Evolutionary conservation across 371 early-diverging fungal genomes (phyloP).

Genomic region (Dichotomocladium elegans): DNA sequence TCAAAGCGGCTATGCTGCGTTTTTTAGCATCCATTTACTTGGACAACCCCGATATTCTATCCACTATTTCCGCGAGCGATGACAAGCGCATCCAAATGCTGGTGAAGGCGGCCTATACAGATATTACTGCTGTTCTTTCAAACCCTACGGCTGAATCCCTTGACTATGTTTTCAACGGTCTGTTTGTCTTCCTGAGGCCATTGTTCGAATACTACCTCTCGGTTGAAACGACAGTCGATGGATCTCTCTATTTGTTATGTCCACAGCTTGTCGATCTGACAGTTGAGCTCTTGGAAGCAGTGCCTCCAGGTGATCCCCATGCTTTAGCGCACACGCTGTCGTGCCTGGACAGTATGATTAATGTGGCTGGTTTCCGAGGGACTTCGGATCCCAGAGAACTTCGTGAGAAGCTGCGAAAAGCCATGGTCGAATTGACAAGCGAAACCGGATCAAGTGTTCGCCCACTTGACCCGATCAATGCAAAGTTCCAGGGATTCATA

Average conservation of each 20-base stretch:
- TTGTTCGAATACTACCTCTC: constrained; percentile 29
- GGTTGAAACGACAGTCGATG: constrained; percentile 18
- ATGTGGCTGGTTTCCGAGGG: constrained; percentile 29
- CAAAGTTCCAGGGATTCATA: constrained; percentile 27
- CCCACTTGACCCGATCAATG: constrained; percentile 20
- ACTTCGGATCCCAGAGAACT: constrained; percentile 11
- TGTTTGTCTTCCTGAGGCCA: constrained; percentile 24
- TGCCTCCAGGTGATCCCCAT: too few relatives aligned
- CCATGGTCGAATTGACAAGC: constrained; percentile 3
- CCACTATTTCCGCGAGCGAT: constrained; percentile 15
- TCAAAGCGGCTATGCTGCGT: constrained; percentile 23
- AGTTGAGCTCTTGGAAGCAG: constrained; percentile 14
- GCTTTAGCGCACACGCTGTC: constrained; percentile 17
- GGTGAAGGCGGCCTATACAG: constrained; percentile 12
- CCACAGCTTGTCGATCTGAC: constrained; percentile 18
- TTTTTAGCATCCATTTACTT: constrained; percentile 36
- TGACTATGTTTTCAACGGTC: constrained; percentile 21
- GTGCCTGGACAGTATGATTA: constrained; percentile 37
- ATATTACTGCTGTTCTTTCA: constrained; percentile 6
- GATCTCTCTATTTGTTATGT: constrained; percentile 12
- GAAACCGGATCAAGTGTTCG: neutral
- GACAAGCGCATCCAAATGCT: constrained; percentile 13
- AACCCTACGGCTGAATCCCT: neutral
- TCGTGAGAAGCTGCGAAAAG: constrained; percentile 17
- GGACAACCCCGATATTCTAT: constrained; percentile 26